Evolutionary conservation across 768 basidiomycete species (phyloP).

Genomic region (Tulasnella sp.): DNA sequence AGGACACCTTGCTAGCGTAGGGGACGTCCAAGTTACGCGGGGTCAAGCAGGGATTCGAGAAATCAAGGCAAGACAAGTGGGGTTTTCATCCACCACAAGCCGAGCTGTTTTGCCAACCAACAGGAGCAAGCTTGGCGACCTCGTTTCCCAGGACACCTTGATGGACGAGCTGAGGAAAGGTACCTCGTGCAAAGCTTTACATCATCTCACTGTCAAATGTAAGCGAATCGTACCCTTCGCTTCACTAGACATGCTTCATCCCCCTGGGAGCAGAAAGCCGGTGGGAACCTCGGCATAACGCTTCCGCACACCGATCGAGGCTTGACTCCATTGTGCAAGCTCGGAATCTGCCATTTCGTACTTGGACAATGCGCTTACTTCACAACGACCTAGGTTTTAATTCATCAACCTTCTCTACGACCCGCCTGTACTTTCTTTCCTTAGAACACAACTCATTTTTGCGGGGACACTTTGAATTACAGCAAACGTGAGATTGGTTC

Average conservation of each 20-base stretch:
- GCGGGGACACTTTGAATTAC: not conserved
- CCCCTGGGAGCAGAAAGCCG: not conserved
- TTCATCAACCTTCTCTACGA: not conserved
- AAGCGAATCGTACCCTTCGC: not conserved
- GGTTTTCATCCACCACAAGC: constrained; percentile 36
- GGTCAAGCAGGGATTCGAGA: constrained; percentile 36
- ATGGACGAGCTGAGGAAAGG: not conserved
- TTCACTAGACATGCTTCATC: not conserved
- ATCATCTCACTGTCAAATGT: not conserved
- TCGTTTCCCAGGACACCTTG: not conserved
- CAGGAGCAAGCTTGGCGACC: not conserved
- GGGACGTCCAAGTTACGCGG: constrained; percentile 38
- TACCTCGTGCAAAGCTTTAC: not conserved
- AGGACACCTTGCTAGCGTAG: constrained; percentile 40
- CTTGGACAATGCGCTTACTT: not conserved
- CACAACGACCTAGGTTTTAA: not conserved
- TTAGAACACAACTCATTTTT: not conserved
- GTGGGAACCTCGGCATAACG: not conserved
- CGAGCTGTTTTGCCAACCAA: constrained; percentile 15
- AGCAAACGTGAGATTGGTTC: not conserved
- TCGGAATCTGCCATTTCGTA: not conserved
- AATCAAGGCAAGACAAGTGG: constrained; percentile 34
- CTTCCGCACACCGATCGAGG: not conserved
- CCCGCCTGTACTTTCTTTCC: not conserved
- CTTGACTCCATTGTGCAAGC: not conserved